These are phyloP conservation scores for Vigna mungo DNA, from an alignment of 306 rosid species.

Conservation along the genomic window DNA sequence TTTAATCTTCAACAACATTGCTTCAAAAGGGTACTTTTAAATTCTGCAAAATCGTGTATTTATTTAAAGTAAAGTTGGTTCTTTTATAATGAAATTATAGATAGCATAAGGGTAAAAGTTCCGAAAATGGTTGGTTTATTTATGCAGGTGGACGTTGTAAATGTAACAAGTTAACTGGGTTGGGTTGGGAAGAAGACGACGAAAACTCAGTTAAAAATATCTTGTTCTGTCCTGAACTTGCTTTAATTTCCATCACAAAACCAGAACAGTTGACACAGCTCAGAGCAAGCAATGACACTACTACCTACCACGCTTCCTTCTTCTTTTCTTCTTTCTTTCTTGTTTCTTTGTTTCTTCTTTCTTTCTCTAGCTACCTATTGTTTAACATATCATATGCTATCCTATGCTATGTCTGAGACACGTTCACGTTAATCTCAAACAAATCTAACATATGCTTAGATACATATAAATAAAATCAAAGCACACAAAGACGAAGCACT, in stretches of 20 bases:
- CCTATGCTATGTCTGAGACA: background rate
- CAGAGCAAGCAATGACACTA: background rate
- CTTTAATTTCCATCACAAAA: slow-evolving; percentile 20
- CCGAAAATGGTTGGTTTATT: no score
- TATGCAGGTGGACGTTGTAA: no score
- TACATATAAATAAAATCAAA: slow-evolving; percentile 49
- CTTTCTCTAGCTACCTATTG: background rate
- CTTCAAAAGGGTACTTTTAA: no score
- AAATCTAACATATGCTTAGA: slow-evolving; percentile 17
- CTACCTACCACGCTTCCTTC: slow-evolving; percentile 22
- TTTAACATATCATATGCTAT: slow-evolving; percentile 21
- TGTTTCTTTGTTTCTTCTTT: background rate
- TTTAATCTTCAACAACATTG: no score
- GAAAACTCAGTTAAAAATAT: background rate
- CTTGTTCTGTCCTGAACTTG: background rate
- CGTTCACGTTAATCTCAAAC: background rate
- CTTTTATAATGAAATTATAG: no score
- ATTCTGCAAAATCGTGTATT: no score
- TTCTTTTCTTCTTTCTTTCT: background rate
- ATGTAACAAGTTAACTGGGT: background rate
- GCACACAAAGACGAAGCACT: slow-evolving; percentile 60
- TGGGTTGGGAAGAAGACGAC: slow-evolving; percentile 4
- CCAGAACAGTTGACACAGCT: background rate
- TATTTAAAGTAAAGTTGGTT: no score
- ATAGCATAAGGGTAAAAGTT: no score